Evolutionary conservation across 306 rosid species (phyloP), one percentile per base, ranked within the genome.

Genomic region (Gastrolobium villosum): DNA sequence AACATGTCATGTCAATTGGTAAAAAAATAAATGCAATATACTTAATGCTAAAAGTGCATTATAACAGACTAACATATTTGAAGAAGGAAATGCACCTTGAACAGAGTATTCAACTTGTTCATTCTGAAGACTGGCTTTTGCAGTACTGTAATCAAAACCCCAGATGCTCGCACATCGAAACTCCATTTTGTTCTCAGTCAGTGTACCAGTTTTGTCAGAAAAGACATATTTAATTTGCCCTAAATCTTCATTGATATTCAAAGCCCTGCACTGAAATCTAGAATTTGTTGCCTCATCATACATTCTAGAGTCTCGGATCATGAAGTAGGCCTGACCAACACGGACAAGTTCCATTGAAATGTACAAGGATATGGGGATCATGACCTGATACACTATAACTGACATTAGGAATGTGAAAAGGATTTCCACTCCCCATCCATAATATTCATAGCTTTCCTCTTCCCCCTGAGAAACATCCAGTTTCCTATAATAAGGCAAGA

Each of bases 321-420:
- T 95, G 82, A 95, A 95, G 80, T 88, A 93, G 0, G 96, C 99
- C 89, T 95, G 99, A 71, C 97, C 97, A 20, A 95, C 85, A 6
- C 99, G 93, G 7, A 92, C 99, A 79, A 95, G 97, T 74, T 95
- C 99, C 98, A 95, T 88, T 3, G 99, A 95, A 77, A 95, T 90
- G 90, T 95, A 95, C 82, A 95, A 79, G 0, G 98, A 89, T 80
- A 95, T 95, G 8, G 99, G 99, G 67, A 95, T 95, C 99, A 95
- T 95, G 70, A 95, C 70, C 88, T 95, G 99, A 85, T 80, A 95
- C 54, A 95, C 98, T 66, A 95, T 95, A 79, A 95, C 84, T 50
- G 98, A 86, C 99, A 88, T 95, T 77, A 95, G 98, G 88, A 95
- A 95, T 7, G 92, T 86, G 87, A 95, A 93, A 45, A 91, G 3